Percentiles rank a stretch among this genome's conserved stretches.
These are phyloP conservation scores for Kodamaea kaohsiungensis DNA, from an alignment of 805 yeast genomes.

Conservation along the genomic window DNA sequence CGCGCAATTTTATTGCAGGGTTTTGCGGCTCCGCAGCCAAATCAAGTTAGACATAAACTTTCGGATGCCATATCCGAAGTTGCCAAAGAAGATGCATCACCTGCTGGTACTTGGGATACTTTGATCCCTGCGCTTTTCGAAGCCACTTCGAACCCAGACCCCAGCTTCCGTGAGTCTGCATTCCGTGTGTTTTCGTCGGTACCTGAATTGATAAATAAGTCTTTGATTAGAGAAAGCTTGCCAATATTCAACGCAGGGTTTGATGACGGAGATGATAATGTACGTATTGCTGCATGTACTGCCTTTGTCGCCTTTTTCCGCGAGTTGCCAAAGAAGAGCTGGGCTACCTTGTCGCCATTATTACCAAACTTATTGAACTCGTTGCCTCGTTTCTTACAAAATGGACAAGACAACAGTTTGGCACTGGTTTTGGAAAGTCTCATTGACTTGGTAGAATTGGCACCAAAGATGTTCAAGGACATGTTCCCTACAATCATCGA, in stretches of 20 bases:
- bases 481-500: conserved; percentile 88
- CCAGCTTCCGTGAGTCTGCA: conserved; percentile 82
- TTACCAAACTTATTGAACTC: conserved; percentile 85
- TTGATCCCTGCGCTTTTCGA: conserved; percentile 71
- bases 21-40: conserved; percentile 65
- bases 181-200: conserved; percentile 85
- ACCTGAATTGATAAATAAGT: conserved; percentile 72
- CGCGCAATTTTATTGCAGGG: conserved; percentile 71
- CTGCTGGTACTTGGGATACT: conserved; percentile 70
- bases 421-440: conserved; percentile 86
- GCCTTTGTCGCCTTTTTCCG: conserved; percentile 92
- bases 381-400: conserved; percentile 77
- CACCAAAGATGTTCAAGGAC: conserved; percentile 91
- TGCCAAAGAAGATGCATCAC: conserved; percentile 64
- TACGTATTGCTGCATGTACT: conserved; percentile 85
- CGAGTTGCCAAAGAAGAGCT: conserved; percentile 71
- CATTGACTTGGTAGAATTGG: conserved; percentile 87
- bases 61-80: conserved; percentile 94
- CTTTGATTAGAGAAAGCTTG: conserved; percentile 54
- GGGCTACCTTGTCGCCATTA: conserved; percentile 76
- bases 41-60: conserved; percentile 82
- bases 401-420: conserved; percentile 77
- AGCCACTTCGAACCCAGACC: conserved; percentile 56
- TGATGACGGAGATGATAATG: conserved; percentile 75
- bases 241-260: conserved; percentile 82